Percentiles rank a stretch among this genome's conserved stretches.
These are phyloP conservation scores for Cenchrus fungigraminus DNA, from an alignment of 176 grass and related monocot species.

Conservation along the genomic window DNA sequence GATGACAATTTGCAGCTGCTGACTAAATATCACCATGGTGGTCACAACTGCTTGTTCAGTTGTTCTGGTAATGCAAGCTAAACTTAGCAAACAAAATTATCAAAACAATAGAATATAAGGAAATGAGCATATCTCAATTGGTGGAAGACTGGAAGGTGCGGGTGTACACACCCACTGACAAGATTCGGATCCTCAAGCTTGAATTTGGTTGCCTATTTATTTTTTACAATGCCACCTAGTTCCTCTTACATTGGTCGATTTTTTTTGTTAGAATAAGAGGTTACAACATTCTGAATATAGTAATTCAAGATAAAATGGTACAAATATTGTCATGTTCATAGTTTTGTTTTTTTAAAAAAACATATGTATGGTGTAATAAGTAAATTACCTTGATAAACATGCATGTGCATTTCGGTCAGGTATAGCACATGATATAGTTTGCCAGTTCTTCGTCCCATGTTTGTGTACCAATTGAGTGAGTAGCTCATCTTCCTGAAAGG, in stretches of 20 bases:
- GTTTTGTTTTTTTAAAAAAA: not conserved
- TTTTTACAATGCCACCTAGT: not conserved
- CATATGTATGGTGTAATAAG: not conserved
- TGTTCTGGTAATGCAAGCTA: conserved; percentile 23
- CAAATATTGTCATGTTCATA: not conserved
- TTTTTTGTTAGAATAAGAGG: not conserved
- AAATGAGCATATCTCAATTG: not conserved
- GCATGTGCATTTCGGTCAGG: conserved; percentile 49
- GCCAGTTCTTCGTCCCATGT: conserved; percentile 58
- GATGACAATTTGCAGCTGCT: conserved; percentile 1
- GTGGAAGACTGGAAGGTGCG: not conserved
- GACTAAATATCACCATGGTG: not conserved
- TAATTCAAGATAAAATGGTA: conserved; percentile 2
- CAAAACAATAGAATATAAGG: not conserved
- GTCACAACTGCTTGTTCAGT: conserved; percentile 2
- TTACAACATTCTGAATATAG: not conserved
- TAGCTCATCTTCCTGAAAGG: conserved; percentile 60
- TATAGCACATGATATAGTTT: conserved; percentile 55
- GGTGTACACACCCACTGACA: not conserved
- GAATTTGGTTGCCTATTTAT: not conserved
- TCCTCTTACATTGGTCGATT: not conserved
- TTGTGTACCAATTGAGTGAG: conserved; percentile 60
- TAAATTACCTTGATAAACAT: conserved; percentile 54
- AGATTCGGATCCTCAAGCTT: not conserved
- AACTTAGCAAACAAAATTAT: conserved; percentile 6